phyloP scores from a whole-genome alignment of 2,329 filamentous ascomycete genomes.

The Atkinsonella hypoxylon region DNA sequence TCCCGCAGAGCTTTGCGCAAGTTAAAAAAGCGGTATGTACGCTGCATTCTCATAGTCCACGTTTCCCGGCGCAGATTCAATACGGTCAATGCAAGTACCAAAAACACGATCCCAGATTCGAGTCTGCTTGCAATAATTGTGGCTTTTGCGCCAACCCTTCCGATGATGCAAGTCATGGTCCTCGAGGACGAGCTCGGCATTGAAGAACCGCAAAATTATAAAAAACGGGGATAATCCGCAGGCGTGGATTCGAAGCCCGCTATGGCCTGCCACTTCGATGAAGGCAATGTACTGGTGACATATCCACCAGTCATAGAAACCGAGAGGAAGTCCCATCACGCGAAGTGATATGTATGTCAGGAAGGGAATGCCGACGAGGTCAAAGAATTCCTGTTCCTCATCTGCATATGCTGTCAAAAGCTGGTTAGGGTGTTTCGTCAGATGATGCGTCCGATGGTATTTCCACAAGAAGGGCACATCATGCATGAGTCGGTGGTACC shows the following conservation, averaged over 20 bases:
- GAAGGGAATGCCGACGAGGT: constrained; percentile 27
- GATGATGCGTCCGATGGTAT: constrained; percentile 31
- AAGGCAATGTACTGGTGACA: constrained; percentile 31
- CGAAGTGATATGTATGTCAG: constrained; percentile 24
- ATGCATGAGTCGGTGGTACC: constrained; percentile 25
- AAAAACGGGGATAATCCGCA: constrained; percentile 20
- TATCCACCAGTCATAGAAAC: constrained; percentile 34
- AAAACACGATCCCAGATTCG: constrained; percentile 25
- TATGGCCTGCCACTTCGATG: constrained; percentile 26
- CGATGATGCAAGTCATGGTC: constrained; percentile 29
- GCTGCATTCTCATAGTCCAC: constrained; percentile 18
- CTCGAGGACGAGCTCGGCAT: constrained; percentile 23
- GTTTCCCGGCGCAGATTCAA: constrained; percentile 21
- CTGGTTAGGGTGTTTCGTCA: constrained; percentile 30
- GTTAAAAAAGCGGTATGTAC: constrained; percentile 17
- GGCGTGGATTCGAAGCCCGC: constrained; percentile 24
- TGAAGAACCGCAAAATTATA: constrained; percentile 20
- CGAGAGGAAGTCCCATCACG: constrained; percentile 25
- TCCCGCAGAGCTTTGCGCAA: no score
- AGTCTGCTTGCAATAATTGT: constrained; percentile 28
- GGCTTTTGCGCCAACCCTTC: constrained; percentile 23
- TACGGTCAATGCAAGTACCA: constrained; percentile 22
- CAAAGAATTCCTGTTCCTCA: constrained; percentile 27
- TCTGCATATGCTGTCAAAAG: constrained; percentile 22
- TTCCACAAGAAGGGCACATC: constrained; percentile 27